Base-by-base conservation (phyloP, 345 rosid species). In the Citrus inodora region DNA sequence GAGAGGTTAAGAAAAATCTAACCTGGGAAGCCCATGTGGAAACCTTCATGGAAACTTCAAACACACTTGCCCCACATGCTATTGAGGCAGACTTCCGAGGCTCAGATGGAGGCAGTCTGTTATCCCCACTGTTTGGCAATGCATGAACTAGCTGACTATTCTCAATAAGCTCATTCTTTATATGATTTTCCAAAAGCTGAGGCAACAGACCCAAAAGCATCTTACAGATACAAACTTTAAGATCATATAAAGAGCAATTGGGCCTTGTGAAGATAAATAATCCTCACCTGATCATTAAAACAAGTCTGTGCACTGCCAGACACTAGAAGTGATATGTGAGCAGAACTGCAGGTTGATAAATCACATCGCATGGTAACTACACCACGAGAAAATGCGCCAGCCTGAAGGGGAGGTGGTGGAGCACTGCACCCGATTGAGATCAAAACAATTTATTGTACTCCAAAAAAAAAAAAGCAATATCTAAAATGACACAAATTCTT, bases 1-100 rank as follows among this genome's bases (percentile, higher is more conserved):
- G 73, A 61, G 79, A 55, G 17, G 55, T 55, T 55, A 73, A 59
- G 48, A 70, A 72, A 61, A 79, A 71, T 71, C 68, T 82, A 83
- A 96, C 99, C 98, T 94, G 98, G 24, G 93, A 89, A 79, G 98
- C 99, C 99, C 99, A 97, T 74, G 97, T 76, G 53, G 99, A 97
- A 81, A 97, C 95, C 85, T 90, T 94, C 93, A 94, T 79, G 72
- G 91, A 86, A 82, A 94, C 97, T 94, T 97, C 98, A 87, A 90
- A 92, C 53, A 94, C 98, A 82, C 90, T 92, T 75, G 97, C 97
- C 61, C 98, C 98, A 82, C 98, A 94, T 55, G 98, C 99, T 79
- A 94, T 88, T 9, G 98, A 92, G 63, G 97, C 87, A 75, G 99
- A 97, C 77, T 86, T 94, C 67, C 99, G 92, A 75, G 98, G 97